A percentile compares a stretch with the other conserved stretches of the same genome.
These are phyloP conservation scores for Termitomyces sp. DNA, from an alignment of 1,284 basidiomycete species.

Conservation along the genomic window DNA sequence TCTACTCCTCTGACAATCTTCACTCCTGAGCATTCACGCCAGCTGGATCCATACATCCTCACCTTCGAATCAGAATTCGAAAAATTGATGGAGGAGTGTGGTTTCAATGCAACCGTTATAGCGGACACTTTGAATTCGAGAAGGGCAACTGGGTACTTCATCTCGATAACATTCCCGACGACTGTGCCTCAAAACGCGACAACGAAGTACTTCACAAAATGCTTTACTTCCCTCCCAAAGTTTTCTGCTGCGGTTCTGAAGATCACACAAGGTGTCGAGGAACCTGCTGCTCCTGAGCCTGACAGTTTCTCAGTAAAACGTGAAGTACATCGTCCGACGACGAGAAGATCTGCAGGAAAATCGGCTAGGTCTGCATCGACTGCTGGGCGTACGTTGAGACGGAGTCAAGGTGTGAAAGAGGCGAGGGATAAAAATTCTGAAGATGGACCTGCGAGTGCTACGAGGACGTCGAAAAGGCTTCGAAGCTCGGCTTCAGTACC, in stretches of 20 bases:
- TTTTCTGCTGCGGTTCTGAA: constrained; percentile 4
- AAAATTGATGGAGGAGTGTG: background rate
- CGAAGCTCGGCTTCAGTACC: background rate
- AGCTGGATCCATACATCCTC: background rate
- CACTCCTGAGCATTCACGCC: background rate
- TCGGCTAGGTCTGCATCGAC: background rate
- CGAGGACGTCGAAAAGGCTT: background rate
- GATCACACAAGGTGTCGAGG: constrained; percentile 2
- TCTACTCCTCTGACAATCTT: background rate
- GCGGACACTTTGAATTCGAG: background rate
- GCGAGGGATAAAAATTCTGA: background rate
- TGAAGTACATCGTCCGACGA: background rate
- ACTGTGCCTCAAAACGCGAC: background rate
- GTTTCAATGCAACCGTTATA: background rate
- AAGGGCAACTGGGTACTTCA: background rate
- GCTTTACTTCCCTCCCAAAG: background rate
- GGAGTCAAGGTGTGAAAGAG: background rate
- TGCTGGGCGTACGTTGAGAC: background rate
- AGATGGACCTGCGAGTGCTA: background rate
- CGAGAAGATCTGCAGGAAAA: background rate
- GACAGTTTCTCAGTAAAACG: background rate
- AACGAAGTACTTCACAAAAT: background rate
- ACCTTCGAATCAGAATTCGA: constrained; percentile 1
- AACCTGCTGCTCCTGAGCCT: background rate
- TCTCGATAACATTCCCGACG: background rate